Conservation (phyloP, 495 filamentous ascomycete species). For the Aspergillus olivimuriae region DNA sequence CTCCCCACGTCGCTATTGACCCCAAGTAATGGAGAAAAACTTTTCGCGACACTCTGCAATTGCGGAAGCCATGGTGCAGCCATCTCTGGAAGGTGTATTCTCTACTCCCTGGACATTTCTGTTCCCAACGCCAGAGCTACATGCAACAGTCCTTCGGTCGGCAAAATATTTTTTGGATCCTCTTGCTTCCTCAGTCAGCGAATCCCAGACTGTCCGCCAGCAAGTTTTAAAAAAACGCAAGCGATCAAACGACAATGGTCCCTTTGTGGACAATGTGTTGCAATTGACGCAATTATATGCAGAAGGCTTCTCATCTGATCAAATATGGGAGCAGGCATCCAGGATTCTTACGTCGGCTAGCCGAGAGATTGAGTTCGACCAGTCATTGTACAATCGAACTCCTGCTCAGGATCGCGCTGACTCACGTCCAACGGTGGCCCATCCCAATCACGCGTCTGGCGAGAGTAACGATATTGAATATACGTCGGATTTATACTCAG, state of each 20-base stretch:
- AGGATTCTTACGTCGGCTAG: constrained; percentile 50
- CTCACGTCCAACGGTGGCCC: too few species aligned
- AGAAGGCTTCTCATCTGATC: constrained; percentile 79
- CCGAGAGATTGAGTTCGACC: constrained; percentile 29
- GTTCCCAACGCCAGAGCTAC: constrained; percentile 57
- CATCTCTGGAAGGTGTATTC: constrained; percentile 25
- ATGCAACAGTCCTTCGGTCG: constrained; percentile 56
- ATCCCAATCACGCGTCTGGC: too few species aligned
- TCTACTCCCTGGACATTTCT: constrained; percentile 52
- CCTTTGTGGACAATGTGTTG: constrained; percentile 41
- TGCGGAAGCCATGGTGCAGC: constrained; percentile 19
- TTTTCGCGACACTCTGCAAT: neutral
- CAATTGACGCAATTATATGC: constrained; percentile 73
- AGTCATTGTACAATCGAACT: constrained; percentile 16
- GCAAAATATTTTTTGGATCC: constrained; percentile 73
- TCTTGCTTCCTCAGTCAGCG: constrained; percentile 61
- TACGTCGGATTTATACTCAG: too few species aligned
- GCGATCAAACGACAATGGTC: constrained; percentile 39
- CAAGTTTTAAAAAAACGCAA: constrained; percentile 62
- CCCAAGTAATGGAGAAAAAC: too few species aligned
- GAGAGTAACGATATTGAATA: too few species aligned
- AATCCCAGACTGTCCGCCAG: constrained; percentile 54
- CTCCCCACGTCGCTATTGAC: too few species aligned
- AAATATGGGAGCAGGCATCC: constrained; percentile 91
- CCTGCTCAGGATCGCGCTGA: too few species aligned